phyloP scores from a whole-genome alignment of 805 yeast genomes.

The Hanseniaspora guilliermondii region DNA sequence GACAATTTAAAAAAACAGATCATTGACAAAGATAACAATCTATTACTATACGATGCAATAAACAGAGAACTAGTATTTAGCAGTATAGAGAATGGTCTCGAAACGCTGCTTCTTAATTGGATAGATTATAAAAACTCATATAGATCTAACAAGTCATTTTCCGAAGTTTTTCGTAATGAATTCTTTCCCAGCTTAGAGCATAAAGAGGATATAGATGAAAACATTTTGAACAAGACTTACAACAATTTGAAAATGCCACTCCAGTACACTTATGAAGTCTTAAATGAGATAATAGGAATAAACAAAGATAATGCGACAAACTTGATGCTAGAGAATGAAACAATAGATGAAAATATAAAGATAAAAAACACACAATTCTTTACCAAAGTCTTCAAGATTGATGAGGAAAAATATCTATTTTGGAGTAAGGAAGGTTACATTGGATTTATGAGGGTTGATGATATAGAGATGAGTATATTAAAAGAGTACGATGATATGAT shows the following conservation, averaged over 20 bases:
- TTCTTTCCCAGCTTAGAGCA: neutral
- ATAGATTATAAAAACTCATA: neutral
- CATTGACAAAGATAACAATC: neutral
- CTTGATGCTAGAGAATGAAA: neutral
- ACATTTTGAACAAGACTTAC: neutral
- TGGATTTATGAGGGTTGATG: neutral
- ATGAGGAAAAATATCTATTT: neutral
- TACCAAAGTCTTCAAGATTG: neutral
- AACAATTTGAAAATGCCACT: neutral
- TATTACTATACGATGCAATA: neutral
- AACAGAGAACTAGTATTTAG: neutral
- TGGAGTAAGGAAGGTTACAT: neutral
- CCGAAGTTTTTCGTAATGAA: neutral
- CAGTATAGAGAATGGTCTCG: neutral
- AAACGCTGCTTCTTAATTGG: neutral
- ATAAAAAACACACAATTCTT: neutral
- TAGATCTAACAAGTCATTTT: neutral
- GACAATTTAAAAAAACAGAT: neutral
- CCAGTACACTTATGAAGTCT: slow-evolving; percentile 5
- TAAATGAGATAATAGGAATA: slow-evolving; percentile 4
- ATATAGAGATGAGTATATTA: neutral
- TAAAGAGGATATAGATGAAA: neutral
- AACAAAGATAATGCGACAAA: neutral
- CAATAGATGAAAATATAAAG: neutral
- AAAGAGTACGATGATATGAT: neutral